Evolutionary conservation across 345 rosid species (phyloP), one percentile per base, ranked within the genome.

Genomic region (Gossypioides kirkii): DNA sequence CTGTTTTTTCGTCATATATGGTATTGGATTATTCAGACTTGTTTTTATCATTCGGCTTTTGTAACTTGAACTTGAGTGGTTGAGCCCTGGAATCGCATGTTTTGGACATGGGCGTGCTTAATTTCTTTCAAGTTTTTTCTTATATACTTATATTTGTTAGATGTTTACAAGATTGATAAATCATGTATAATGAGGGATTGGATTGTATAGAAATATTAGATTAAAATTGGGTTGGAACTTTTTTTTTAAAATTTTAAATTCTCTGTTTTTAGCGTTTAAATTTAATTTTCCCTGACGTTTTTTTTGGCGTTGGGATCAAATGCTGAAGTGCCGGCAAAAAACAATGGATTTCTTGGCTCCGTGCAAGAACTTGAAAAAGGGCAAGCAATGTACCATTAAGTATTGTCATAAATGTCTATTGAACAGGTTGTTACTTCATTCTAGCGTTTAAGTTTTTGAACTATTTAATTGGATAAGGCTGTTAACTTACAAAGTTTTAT

Each of bases 301-400:
- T 23, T 32, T 63, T 58, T 23, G 73, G 42, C 42, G 26, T 25
- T 72, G 46, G 47, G 63, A 25, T 76, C 55, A 63, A 79, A 67
- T 77, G 61, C 75, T 78, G 56, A 45, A 94, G 98, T 92, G 99
- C 79, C 98, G 96, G 11, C 96, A 92, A 86, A 87, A 83, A 76
- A 89, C 89, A 25, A 72, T 61, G 63, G 88, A 78, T 82, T 78
- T 87, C 53, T 7, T 69, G 38, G 97, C 90, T 18, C 26, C 70
- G 0, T 95, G 99, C 72, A 83, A 82, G 74, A 83, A 73, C 77
- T 28, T 32, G 76, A 89, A 80, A 66, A 69, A 49, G 58, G 45
- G 55, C 59, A 85, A 67, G 78, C 79, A 66, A 16, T 95, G 98
- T 45, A 59, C 82, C 4, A 73, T 89, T 49, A 86, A 74, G 53